These are phyloP conservation scores for Salix suchowensis DNA, from an alignment of 345 rosid species.

Conservation along the genomic window DNA sequence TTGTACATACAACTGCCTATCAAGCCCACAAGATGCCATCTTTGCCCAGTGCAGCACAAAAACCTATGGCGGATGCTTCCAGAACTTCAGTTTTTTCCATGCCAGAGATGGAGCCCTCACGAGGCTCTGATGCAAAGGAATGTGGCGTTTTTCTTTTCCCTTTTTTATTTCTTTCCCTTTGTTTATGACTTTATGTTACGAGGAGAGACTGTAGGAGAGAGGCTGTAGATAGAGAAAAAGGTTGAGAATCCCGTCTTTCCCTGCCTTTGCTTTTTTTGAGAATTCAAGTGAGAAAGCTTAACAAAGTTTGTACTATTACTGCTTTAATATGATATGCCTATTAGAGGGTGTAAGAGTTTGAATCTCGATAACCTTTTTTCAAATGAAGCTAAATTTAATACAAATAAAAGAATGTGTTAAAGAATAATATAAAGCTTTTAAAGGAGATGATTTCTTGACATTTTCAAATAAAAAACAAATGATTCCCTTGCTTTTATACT, in stretches of 20 bases:
- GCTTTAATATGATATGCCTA: background rate
- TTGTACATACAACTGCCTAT: constrained; percentile 7
- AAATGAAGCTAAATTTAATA: too few species aligned
- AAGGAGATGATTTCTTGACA: too few species aligned
- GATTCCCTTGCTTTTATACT: background rate
- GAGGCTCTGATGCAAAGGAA: constrained; percentile 6
- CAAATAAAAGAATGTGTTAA: too few species aligned
- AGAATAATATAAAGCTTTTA: too few species aligned
- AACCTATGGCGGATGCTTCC: constrained; percentile 2
- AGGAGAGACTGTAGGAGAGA: background rate
- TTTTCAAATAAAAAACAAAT: too few species aligned
- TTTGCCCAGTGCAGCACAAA: background rate
- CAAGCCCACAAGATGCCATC: background rate
- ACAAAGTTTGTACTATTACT: background rate
- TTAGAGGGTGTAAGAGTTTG: too few species aligned
- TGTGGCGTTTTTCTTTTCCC: background rate
- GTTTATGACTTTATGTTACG: background rate
- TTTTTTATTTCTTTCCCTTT: background rate
- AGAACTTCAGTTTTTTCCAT: constrained; percentile 11
- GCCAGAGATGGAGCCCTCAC: background rate
- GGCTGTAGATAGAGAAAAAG: background rate
- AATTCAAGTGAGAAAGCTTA: constrained; percentile 8
- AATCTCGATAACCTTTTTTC: too few species aligned
- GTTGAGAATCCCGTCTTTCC: background rate
- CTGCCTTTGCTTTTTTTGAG: background rate